Evolutionary conservation across 768 basidiomycete species (phyloP).

Genomic region (Lactarius vividus): DNA sequence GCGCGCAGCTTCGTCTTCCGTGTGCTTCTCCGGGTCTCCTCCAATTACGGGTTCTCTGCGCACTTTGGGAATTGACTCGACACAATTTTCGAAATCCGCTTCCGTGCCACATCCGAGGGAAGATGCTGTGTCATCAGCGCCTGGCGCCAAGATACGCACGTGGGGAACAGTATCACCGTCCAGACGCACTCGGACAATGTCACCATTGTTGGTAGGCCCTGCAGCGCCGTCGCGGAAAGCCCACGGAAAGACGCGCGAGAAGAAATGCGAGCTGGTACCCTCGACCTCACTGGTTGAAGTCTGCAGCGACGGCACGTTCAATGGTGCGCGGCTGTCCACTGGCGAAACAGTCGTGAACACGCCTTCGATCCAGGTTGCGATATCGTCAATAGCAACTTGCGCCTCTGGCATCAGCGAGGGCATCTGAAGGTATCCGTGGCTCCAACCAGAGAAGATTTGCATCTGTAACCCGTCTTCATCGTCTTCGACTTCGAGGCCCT

Average conservation of each 20-base stretch:
- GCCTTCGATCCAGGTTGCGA: slow-evolving; percentile 89
- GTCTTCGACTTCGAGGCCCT: slow-evolving; percentile 59
- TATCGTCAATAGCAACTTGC: slow-evolving; percentile 69
- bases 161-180: slow-evolving; percentile 6
- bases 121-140: slow-evolving; percentile 30
- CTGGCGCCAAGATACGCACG: slow-evolving; percentile 19
- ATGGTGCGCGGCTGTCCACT: neutral
- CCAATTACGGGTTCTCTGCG: slow-evolving; percentile 31
- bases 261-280: slow-evolving; percentile 15
- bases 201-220: neutral
- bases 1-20: slow-evolving; percentile 29
- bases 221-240: neutral
- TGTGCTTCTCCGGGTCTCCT: slow-evolving; percentile 26
- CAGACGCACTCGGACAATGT: neutral
- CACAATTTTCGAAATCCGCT: slow-evolving; percentile 68
- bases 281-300: slow-evolving; percentile 12
- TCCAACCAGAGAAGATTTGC: slow-evolving; percentile 94
- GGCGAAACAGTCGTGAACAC: slow-evolving; percentile 48
- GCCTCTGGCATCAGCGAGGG: slow-evolving; percentile 80
- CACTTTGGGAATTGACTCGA: slow-evolving; percentile 69
- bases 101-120: slow-evolving; percentile 43
- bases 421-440: slow-evolving; percentile 98
- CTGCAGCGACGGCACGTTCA: slow-evolving; percentile 7
- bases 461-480: slow-evolving; percentile 96
- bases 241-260: slow-evolving; percentile 26